These are phyloP conservation scores for Didymella sp. DNA, from an alignment of 2,329 filamentous ascomycete species.

Conservation along the genomic window DNA sequence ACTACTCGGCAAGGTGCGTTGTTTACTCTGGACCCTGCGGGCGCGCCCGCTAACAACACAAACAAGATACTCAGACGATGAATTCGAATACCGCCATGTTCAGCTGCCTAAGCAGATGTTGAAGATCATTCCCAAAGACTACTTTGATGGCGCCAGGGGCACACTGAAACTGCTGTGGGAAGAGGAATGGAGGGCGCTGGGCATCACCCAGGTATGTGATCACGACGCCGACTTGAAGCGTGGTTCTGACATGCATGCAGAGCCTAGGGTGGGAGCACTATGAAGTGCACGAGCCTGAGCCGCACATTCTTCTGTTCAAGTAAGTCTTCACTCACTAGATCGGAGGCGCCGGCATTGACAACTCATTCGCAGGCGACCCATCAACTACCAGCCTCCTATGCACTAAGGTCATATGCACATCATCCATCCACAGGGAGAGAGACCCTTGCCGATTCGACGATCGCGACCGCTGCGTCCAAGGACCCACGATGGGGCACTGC, in stretches of 20 bases:
- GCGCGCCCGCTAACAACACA: slow-evolving; percentile 31
- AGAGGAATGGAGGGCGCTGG: slow-evolving; percentile 95
- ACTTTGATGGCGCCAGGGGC: slow-evolving; percentile 86
- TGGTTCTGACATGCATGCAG: slow-evolving; percentile 56
- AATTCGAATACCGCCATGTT: slow-evolving; percentile 97
- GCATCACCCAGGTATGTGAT: slow-evolving; percentile 86
- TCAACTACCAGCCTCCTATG: slow-evolving; percentile 79
- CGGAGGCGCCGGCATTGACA: neutral
- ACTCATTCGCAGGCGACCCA: slow-evolving; percentile 69
- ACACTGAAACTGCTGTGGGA: slow-evolving; percentile 97
- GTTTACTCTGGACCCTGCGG: slow-evolving; percentile 23
- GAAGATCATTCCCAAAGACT: slow-evolving; percentile 93
- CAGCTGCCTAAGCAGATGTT: slow-evolving; percentile 98
- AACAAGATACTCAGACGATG: slow-evolving; percentile 88
- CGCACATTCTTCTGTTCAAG: slow-evolving; percentile 99
- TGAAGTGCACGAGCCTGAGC: slow-evolving; percentile 97
- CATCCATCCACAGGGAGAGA: slow-evolving; percentile 15
- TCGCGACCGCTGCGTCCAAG: slow-evolving; percentile 21
- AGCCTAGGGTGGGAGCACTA: slow-evolving; percentile 99
- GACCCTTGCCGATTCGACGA: slow-evolving; percentile 19
- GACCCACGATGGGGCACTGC: slow-evolving; percentile 18
- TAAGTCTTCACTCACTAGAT: slow-evolving; percentile 57
- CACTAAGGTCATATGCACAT: slow-evolving; percentile 36
- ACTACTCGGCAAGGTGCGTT: slow-evolving; percentile 87
- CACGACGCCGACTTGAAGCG: neutral